A percentile compares a stretch with the other conserved stretches of the same genome.
phyloP scores from a whole-genome alignment of 257 asterid genomes.

The Nemophila menziesii region DNA sequence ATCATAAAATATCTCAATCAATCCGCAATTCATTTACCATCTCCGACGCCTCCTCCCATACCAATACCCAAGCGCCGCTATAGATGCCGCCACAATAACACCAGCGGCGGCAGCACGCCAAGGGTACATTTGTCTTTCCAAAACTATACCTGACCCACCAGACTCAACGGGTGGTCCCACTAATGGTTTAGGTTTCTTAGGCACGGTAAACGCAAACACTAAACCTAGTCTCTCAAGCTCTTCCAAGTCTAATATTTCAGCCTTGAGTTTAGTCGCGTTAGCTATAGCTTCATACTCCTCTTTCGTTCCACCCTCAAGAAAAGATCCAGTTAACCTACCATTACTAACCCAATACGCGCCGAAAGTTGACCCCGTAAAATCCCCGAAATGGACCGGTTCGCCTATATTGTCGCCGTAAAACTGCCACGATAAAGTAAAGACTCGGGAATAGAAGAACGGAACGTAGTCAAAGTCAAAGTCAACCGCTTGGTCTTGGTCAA shows the following conservation, averaged over 20 bases:
- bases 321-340: slow-evolving; percentile 61
- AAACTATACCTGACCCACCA: slow-evolving; percentile 14
- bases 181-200: slow-evolving; percentile 14
- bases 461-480: slow-evolving; percentile 72
- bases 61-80: slow-evolving; percentile 82
- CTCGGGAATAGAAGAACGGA: slow-evolving; percentile 83
- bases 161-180: slow-evolving; percentile 11
- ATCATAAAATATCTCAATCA: not conserved
- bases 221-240: slow-evolving; percentile 60
- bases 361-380: slow-evolving; percentile 31
- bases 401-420: slow-evolving; percentile 70
- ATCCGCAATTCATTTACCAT: slow-evolving; percentile 32
- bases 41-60: slow-evolving; percentile 62
- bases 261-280: slow-evolving; percentile 41
- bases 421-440: slow-evolving; percentile 80
- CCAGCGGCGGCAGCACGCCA: slow-evolving; percentile 90
- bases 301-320: slow-evolving; percentile 84
- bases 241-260: slow-evolving; percentile 35
- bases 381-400: slow-evolving; percentile 67
- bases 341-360: slow-evolving; percentile 81
- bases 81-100: slow-evolving; percentile 56
- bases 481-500: slow-evolving; percentile 38
- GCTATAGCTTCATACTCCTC: slow-evolving; percentile 72
- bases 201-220: slow-evolving; percentile 39
- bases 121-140: slow-evolving; percentile 35